Percentiles rank a stretch among this genome's conserved stretches.
phyloP scores from a whole-genome alignment of 169 alveolate species.

The Amoebophrya sp. region DNA sequence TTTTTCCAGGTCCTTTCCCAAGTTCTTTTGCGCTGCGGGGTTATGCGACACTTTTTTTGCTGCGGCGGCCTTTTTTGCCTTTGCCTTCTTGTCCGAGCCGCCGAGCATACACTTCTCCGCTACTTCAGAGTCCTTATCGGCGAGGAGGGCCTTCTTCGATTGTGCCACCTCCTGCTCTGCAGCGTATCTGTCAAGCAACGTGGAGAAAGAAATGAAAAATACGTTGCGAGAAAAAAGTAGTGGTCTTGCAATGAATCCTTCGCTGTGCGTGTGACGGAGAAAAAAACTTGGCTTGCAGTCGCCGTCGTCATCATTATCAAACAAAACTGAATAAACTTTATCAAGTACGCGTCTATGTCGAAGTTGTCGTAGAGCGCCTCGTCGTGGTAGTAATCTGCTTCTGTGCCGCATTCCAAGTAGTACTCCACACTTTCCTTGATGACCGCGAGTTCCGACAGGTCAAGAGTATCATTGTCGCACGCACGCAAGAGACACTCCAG shows the following conservation, averaged over 20 bases:
- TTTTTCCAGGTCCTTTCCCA: background rate
- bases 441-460: background rate
- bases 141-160: background rate
- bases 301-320: no score
- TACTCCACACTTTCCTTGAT: background rate
- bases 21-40: background rate
- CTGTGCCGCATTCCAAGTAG: background rate
- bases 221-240: no score
- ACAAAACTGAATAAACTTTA: no score
- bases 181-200: no score
- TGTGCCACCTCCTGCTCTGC: background rate
- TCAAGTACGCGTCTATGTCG: background rate
- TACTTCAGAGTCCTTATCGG: background rate
- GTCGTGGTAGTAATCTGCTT: slow-evolving; percentile 32
- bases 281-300: no score
- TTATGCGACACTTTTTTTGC: background rate
- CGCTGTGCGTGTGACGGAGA: no score
- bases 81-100: background rate
- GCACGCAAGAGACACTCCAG: slow-evolving; percentile 2
- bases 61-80: background rate
- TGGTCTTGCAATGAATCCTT: no score
- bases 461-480: background rate
- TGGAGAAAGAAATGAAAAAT: no score
- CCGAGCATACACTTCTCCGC: background rate
- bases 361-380: slow-evolving; percentile 17